Conservation (phyloP, 2,329 filamentous ascomycete species). For the Fusarium sp. region DNA sequence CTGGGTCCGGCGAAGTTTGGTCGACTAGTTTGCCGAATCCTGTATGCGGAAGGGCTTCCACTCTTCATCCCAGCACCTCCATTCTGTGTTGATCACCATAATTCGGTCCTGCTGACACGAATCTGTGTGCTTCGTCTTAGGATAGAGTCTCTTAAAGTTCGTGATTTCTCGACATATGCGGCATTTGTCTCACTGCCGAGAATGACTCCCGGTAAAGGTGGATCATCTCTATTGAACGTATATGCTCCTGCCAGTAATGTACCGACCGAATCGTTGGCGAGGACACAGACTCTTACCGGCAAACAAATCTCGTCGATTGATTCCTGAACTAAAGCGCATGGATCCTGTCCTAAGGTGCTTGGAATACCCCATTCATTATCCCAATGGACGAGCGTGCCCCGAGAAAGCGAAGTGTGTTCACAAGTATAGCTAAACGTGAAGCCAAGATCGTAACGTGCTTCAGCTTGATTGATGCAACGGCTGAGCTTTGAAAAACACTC, state of each 20-base stretch:
- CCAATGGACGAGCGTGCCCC: constrained; percentile 14
- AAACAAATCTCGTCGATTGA: constrained; percentile 1
- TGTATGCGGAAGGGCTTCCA: constrained; percentile 9
- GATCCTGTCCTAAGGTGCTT: constrained; percentile 3
- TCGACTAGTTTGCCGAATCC: constrained; percentile 14
- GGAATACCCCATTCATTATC: constrained; percentile 28
- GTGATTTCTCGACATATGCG: neutral
- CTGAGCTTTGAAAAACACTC: no score
- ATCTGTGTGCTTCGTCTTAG: accelerated
- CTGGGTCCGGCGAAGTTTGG: constrained; percentile 8
- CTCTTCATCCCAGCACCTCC: constrained; percentile 17
- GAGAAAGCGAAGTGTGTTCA: constrained; percentile 7
- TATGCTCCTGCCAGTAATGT: constrained; percentile 7
- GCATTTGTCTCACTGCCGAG: constrained; percentile 16
- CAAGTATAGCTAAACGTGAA: constrained; percentile 24
- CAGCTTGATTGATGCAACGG: accelerated
- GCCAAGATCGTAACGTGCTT: neutral
- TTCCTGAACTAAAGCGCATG: constrained; percentile 2
- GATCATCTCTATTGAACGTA: neutral
- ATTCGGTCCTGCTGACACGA: accelerated
- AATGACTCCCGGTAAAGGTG: constrained; percentile 6
- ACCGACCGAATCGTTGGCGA: constrained; percentile 18
- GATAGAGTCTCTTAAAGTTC: neutral
- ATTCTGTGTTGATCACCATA: constrained; percentile 1
- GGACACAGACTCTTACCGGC: neutral